Conservation (phyloP, 331 rosid species). For the Malus hybrid region DNA sequence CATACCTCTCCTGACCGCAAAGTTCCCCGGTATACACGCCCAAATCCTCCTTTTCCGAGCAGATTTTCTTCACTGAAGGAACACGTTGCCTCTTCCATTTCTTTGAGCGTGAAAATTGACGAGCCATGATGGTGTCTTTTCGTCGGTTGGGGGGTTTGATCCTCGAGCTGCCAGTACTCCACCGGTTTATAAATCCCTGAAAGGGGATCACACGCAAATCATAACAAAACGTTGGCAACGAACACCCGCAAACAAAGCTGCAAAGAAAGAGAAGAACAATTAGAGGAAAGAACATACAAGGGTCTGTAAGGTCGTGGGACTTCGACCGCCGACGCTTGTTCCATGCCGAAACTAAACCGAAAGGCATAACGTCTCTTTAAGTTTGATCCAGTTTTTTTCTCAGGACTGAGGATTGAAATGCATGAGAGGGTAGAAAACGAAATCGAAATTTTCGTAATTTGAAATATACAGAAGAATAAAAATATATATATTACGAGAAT, state of each 20-base stretch:
- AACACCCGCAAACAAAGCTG: background rate
- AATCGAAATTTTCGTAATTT: conserved; percentile 2
- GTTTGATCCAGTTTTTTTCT: conserved; percentile 3
- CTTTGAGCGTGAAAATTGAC: conserved; percentile 67
- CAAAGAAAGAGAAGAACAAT: background rate
- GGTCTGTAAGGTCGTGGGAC: conserved; percentile 67
- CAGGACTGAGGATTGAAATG: background rate
- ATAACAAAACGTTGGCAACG: background rate
- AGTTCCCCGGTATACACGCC: conserved; percentile 73
- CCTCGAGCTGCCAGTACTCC: conserved; percentile 79
- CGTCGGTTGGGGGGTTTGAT: conserved; percentile 45
- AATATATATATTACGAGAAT: background rate
- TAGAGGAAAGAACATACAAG: conserved; percentile 43
- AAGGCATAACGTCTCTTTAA: conserved; percentile 48
- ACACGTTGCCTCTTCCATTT: conserved; percentile 88
- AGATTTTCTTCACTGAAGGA: conserved; percentile 79
- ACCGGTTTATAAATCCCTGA: conserved; percentile 81
- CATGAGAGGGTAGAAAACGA: conserved; percentile 6
- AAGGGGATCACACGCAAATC: background rate
- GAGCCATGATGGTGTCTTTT: conserved; percentile 79
- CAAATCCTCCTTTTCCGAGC: conserved; percentile 94
- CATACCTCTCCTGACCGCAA: conserved; percentile 80
- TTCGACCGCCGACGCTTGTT: conserved; percentile 87
- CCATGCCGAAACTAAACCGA: conserved; percentile 91
- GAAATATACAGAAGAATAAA: background rate